Percentiles rank a stretch among this genome's conserved stretches.
Evolutionary conservation across 2,329 filamentous ascomycete genomes (phyloP).

Genomic region (Penicillium polonicum): DNA sequence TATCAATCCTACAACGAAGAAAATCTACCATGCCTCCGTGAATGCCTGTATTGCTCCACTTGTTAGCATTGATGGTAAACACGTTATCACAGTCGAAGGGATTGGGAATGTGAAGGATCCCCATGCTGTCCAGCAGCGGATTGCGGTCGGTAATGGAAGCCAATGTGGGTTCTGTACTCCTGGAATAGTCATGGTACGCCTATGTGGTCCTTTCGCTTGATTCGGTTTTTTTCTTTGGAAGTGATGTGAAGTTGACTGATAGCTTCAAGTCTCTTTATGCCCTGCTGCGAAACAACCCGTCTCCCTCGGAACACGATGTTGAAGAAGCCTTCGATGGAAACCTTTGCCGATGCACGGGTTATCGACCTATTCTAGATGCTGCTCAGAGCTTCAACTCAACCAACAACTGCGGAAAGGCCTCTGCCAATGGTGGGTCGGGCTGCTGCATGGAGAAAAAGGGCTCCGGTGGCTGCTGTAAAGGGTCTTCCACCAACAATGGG

Average conservation of each 20-base stretch:
- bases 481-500: conserved; percentile 43
- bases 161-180: conserved; percentile 97
- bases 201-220: not conserved
- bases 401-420: conserved; percentile 59
- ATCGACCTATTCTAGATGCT: conserved; percentile 88
- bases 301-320: conserved; percentile 75
- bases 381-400: conserved; percentile 72
- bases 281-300: conserved; percentile 77
- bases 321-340: conserved; percentile 98
- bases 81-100: conserved; percentile 96
- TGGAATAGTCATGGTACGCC: conserved; percentile 80
- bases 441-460: conserved; percentile 71
- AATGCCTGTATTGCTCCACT: conserved; percentile 94
- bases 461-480: conserved; percentile 67
- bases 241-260: conserved; percentile 6
- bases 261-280: conserved; percentile 75
- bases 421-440: conserved; percentile 59
- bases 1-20: conserved; percentile 85
- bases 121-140: conserved; percentile 85
- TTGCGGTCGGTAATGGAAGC: conserved; percentile 87
- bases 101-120: conserved; percentile 85
- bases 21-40: conserved; percentile 93
- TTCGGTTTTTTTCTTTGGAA: not conserved
- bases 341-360: conserved; percentile 91
- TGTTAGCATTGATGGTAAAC: conserved; percentile 91